Percentiles rank a stretch among this genome's conserved stretches.
Evolutionary conservation across 1,284 basidiomycete species (phyloP).

Genomic region (Trichosporon ovoides): DNA sequence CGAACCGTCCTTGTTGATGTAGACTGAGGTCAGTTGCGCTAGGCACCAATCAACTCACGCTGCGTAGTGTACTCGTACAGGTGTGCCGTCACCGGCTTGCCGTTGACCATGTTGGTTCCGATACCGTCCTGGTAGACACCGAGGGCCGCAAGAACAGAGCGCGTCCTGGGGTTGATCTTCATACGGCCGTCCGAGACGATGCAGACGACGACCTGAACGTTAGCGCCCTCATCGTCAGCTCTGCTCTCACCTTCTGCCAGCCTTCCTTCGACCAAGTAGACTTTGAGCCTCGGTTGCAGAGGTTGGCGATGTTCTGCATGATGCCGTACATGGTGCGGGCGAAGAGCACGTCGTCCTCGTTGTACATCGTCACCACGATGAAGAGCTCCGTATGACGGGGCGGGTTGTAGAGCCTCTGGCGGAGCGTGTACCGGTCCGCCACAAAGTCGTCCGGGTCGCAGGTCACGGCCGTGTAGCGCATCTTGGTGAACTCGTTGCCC

Average conservation of each 20-base stretch:
- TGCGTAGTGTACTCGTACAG: constrained; percentile 93
- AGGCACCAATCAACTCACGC: constrained; percentile 52
- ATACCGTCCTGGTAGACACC: constrained; percentile 81
- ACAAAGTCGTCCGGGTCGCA: constrained; percentile 88
- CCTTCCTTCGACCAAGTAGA: constrained; percentile 95
- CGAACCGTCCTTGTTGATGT: constrained; percentile 70
- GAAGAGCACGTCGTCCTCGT: constrained; percentile 70
- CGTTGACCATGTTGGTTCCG: constrained; percentile 86
- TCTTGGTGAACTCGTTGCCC: constrained; percentile 87
- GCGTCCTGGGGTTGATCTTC: constrained; percentile 79
- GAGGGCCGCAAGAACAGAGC: constrained; percentile 80
- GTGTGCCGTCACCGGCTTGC: constrained; percentile 79
- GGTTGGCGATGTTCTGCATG: constrained; percentile 64
- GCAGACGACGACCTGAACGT: constrained; percentile 51
- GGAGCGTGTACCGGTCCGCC: constrained; percentile 68
- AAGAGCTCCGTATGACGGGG: constrained; percentile 71
- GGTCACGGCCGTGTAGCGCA: constrained; percentile 90
- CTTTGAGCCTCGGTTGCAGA: constrained; percentile 51
- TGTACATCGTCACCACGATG: constrained; percentile 72
- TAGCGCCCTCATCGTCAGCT: constrained; percentile 50
- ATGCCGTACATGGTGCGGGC: constrained; percentile 87
- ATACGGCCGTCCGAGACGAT: constrained; percentile 69
- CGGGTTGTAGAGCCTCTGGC: constrained; percentile 75
- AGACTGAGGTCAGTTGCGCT: constrained; percentile 55
- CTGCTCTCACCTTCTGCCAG: constrained; percentile 76